Evolutionary conservation across 441 rosid genomes (phyloP).

Genomic region (Corymbia calophylla): DNA sequence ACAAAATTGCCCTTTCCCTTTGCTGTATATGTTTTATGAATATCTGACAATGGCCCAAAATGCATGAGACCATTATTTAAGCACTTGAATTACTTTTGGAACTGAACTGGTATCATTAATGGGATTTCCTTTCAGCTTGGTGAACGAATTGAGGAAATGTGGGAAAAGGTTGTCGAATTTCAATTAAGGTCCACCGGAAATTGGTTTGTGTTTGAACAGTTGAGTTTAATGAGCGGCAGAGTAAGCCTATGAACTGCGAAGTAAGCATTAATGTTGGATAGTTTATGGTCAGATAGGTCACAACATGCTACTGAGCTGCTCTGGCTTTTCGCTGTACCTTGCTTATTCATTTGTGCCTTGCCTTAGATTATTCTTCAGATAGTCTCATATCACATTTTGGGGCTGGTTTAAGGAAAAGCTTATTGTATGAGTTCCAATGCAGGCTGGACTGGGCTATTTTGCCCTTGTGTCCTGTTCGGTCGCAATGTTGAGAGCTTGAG

Average conservation of each 20-base stretch:
- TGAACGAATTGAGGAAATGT: background rate
- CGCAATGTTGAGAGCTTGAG: constrained; percentile 57
- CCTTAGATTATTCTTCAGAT: background rate
- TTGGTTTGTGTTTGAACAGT: background rate
- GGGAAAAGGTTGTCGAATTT: background rate
- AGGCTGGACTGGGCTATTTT: constrained; percentile 68
- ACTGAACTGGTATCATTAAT: background rate
- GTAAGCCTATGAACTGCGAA: background rate
- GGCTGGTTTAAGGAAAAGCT: background rate
- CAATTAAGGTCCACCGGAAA: background rate
- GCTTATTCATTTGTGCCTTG: background rate
- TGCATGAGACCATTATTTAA: background rate
- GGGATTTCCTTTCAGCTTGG: background rate
- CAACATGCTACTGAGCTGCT: background rate
- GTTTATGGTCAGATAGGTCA: background rate
- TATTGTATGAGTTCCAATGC: background rate
- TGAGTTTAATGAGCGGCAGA: background rate
- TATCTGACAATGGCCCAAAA: background rate
- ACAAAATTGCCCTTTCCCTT: background rate
- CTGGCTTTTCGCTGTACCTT: background rate
- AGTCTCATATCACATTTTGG: background rate
- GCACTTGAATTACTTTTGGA: background rate
- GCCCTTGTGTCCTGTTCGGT: constrained; percentile 73
- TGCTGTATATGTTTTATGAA: background rate
- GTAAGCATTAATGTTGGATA: background rate